A percentile compares a stretch with the other conserved stretches of the same genome.
These are phyloP conservation scores for Capsicum baccatum DNA, from an alignment of 257 asterid species.

Conservation along the genomic window DNA sequence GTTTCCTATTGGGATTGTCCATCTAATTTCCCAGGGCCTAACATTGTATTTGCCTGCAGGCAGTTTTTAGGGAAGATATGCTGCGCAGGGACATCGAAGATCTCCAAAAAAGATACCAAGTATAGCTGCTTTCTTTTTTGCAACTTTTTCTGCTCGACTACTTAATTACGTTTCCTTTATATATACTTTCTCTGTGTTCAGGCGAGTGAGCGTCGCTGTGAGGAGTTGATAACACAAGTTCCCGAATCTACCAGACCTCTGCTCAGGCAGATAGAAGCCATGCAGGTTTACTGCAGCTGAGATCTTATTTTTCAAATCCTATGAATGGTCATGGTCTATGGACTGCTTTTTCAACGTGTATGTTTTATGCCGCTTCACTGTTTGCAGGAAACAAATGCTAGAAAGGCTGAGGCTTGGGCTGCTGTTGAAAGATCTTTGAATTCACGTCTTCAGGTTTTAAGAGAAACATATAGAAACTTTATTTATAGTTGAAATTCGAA, in stretches of 20 bases:
- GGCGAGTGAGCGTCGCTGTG: constrained; percentile 99
- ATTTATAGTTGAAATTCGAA: constrained; percentile 21
- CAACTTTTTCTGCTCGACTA: constrained; percentile 7
- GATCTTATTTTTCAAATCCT: constrained; percentile 20
- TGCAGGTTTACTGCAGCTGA: constrained; percentile 68
- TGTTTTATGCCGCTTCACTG: constrained; percentile 32
- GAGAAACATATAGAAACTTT: constrained; percentile 31
- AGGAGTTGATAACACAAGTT: constrained; percentile 95
- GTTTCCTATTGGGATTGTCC: neutral
- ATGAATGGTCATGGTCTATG: constrained; percentile 7
- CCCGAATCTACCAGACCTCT: constrained; percentile 99
- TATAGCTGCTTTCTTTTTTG: constrained; percentile 22
- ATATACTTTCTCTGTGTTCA: constrained; percentile 35
- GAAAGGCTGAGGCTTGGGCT: constrained; percentile 97
- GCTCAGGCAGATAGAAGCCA: constrained; percentile 98
- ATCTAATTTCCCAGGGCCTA: constrained; percentile 4
- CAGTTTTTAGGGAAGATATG: constrained; percentile 92
- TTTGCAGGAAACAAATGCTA: constrained; percentile 85
- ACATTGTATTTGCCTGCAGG: constrained; percentile 56
- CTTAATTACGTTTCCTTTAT: constrained; percentile 25
- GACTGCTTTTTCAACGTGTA: constrained; percentile 13
- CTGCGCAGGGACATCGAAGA: constrained; percentile 93
- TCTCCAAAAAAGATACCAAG: constrained; percentile 96
- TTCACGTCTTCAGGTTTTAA: constrained; percentile 91
- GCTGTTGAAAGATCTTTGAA: constrained; percentile 92